Evolutionary conservation across 768 basidiomycete genomes (phyloP).

Genomic region (Lactarius akahatsu): DNA sequence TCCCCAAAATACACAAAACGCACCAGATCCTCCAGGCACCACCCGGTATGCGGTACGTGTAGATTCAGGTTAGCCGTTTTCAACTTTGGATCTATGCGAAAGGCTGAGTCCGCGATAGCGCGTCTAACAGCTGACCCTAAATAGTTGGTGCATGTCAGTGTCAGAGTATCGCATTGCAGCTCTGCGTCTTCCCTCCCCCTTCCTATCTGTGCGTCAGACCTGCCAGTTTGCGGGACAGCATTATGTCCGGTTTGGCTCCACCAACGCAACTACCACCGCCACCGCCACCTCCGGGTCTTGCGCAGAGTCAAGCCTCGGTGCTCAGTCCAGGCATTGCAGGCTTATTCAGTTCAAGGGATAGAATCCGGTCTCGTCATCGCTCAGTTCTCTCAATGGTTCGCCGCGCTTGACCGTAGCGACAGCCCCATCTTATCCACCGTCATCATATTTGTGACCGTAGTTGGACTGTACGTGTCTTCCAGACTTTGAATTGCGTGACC

Average conservation of each 20-base stretch:
- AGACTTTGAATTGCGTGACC: not conserved
- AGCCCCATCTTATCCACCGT: not conserved
- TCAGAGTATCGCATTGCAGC: not conserved
- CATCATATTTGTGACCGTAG: conserved; percentile 7
- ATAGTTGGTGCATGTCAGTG: not conserved
- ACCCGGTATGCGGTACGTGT: not conserved
- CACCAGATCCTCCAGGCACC: not conserved
- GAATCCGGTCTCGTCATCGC: conserved; percentile 11
- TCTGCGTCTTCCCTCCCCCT: not conserved
- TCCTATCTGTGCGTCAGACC: not conserved
- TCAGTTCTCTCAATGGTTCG: conserved; percentile 19
- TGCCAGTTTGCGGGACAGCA: not conserved
- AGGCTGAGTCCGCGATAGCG: too few relatives aligned
- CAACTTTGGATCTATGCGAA: too few relatives aligned
- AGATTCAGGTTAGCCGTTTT: too few relatives aligned
- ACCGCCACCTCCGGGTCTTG: too few relatives aligned
- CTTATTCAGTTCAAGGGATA: conserved; percentile 11
- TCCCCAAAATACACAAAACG: not conserved
- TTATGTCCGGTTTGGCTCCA: not conserved
- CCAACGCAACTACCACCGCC: not conserved
- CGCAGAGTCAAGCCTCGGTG: not conserved
- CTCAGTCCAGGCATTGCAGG: conserved; percentile 7
- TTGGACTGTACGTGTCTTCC: conserved; percentile 4
- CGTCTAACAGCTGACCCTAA: not conserved
- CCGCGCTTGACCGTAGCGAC: not conserved